Base-by-base conservation (phyloP, 78 protist species). In the Polysphondylium violaceum region DNA sequence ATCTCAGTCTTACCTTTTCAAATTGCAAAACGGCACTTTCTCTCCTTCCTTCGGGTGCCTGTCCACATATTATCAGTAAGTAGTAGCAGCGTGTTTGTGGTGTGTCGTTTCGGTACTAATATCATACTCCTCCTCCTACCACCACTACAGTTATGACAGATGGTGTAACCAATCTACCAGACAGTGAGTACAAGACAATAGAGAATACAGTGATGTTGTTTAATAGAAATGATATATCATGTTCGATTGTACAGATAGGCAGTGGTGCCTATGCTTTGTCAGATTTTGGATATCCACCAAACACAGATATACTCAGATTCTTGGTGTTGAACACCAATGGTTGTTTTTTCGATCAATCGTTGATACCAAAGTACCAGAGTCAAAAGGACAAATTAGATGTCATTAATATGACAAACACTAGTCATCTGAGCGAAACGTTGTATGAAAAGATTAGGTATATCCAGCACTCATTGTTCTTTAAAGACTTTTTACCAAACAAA, bases 401-500 rank as follows among this genome's bases (percentile, higher is more conserved):
- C 16, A 47, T 29, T 27, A 51, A n/a, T 16, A 50, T 41, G 55
- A 36, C 29, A 43, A 50, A 17, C 44, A 53, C 8, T 35, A 17
- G 23, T 5, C 63, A 29, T 35, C 29, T 50, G 31, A 55, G n/a
- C 31, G 44, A 31, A 27, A 38, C 9, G 11, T 44, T 29, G 7
- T 33, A 33, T 17, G 79, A 83, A 21, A 67, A 59, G 4, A 27
- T 83, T 53, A 9, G 38, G 6, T 60, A 44, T 43, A 44, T 83
- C 8, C 78, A 83, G 33, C 68, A 71, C n/a, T 40, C 53, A 25
- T 69, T 64, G 16, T 58, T 83, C 2, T 47, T 69, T 35, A 51
- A 74, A 55, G 91, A 83, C 51, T 83, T 83, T 56, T 68, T 79
- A 43, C 91, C 91, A 11, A 83, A 83, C 51, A 83, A 83, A 59